Conservation (phyloP, 2,329 filamentous ascomycete species). For the Clonostachys chloroleuca region DNA sequence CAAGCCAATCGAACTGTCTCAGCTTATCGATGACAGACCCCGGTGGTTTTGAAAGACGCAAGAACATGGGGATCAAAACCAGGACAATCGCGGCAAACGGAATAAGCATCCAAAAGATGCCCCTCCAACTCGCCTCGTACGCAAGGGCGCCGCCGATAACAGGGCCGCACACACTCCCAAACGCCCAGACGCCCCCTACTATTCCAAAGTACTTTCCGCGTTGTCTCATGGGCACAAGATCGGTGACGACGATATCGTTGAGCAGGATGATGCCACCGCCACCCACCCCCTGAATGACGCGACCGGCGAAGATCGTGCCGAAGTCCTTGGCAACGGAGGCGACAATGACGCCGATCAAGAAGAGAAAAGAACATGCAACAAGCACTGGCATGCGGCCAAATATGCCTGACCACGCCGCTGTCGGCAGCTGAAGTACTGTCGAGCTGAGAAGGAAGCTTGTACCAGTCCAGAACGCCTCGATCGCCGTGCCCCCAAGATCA, state of each 20-base stretch:
- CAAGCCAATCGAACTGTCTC: conserved; percentile 27
- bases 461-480: conserved; percentile 65
- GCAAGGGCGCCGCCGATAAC: conserved; percentile 15
- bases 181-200: conserved; percentile 17
- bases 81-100: not conserved
- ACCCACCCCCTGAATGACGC: conserved; percentile 42
- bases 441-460: conserved; percentile 26
- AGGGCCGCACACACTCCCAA: conserved; percentile 24
- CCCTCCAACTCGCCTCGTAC: conserved; percentile 1
- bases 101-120: conserved; percentile 20
- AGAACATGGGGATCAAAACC: not conserved
- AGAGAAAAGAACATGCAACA: conserved; percentile 35
- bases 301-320: conserved; percentile 42
- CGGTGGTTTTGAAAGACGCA: not conserved
- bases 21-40: conserved; percentile 6
- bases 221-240: conserved; percentile 43
- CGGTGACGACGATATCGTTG: conserved; percentile 24
- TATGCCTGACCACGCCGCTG: conserved; percentile 41
- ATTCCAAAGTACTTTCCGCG: conserved; percentile 32
- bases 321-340: conserved; percentile 38
- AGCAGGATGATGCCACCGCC: conserved; percentile 25
- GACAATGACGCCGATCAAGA: conserved; percentile 47
- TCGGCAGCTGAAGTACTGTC: conserved; percentile 35
- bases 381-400: conserved; percentile 41
- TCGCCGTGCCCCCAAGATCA: conserved; percentile 21